These are phyloP conservation scores for Prunus davidiana DNA, from an alignment of 306 rosid species.

Conservation along the genomic window DNA sequence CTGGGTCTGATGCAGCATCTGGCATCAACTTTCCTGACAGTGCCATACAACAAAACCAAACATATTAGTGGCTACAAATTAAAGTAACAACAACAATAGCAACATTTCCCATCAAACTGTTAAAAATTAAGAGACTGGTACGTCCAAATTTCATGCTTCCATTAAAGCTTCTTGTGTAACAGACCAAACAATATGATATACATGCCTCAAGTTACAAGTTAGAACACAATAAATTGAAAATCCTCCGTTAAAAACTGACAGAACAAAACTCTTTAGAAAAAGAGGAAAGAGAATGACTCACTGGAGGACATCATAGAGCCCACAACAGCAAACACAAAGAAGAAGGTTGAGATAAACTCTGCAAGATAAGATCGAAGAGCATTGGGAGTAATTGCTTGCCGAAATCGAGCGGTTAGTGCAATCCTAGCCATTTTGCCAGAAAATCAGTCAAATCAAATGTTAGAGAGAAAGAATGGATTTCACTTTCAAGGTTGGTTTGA, in stretches of 20 bases:
- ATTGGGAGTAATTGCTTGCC: slow-evolving; percentile 47
- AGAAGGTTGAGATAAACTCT: slow-evolving; percentile 86
- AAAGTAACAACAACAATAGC: background rate
- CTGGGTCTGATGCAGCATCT: slow-evolving; percentile 47
- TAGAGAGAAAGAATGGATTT: too few relatives aligned
- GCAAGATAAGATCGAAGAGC: slow-evolving; percentile 79
- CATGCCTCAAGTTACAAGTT: too few relatives aligned
- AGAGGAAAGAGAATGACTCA: slow-evolving; percentile 22
- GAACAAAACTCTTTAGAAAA: too few relatives aligned
- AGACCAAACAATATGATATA: background rate
- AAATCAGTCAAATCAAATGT: background rate
- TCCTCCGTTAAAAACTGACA: background rate
- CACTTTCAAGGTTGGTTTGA: background rate
- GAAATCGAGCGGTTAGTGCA: slow-evolving; percentile 42
- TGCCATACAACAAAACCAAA: slow-evolving; percentile 21
- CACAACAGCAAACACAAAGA: slow-evolving; percentile 60
- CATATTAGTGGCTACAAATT: background rate
- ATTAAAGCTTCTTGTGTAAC: background rate
- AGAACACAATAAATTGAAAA: background rate
- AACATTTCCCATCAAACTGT: background rate
- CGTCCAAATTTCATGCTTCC: background rate
- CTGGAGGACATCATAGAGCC: slow-evolving; percentile 79
- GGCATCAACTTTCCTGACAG: slow-evolving; percentile 68
- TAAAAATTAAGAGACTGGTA: background rate
- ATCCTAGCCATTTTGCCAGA: slow-evolving; percentile 47